Evolutionary conservation across 805 yeast genomes (phyloP), one percentile per base, ranked within the genome.

Genomic region (Wickerhamomyces bisporus): DNA sequence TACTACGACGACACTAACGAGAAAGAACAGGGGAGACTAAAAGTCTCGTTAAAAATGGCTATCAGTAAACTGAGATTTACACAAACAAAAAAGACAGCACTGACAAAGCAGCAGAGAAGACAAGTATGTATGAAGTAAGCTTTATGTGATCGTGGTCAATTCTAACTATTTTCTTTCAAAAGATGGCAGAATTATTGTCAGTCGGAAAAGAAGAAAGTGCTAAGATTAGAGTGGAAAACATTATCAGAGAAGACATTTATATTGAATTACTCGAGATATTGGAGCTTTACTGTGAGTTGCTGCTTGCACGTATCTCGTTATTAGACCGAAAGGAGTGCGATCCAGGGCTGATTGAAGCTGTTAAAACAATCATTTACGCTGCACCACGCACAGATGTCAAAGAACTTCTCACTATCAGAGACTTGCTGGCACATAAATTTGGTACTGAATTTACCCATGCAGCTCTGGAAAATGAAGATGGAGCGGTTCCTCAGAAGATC

Each of bases 131-230:
- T 14, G 7, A 27, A 21, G 24, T n/a, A n/a, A n/a, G n/a, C n/a
- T n/a, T n/a, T n/a, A n/a, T n/a, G n/a, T n/a, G n/a, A n/a, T n/a
- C n/a, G n/a, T n/a, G n/a, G n/a, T n/a, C n/a, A n/a, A n/a, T n/a
- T n/a, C n/a, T n/a, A n/a, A n/a, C n/a, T n/a, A n/a, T n/a, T n/a
- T n/a, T 24, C 8, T 2, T 14, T 4, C 11, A n/a, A 11, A 89
- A 42, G 71, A 69, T 37, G 73, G 94, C 95, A 2, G 88, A 83
- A 34, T 63, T 86, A 10, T 64, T 87, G 36, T 66, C 71, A 8
- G 69, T 66, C 30, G 87, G 86, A 6, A 86, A 85, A 53, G 89
- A 86, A 44, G 79, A 81, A 35, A 84, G 88, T 49, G 96, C 96
- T 10, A 73, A 73, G 39, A 86, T 86, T 40, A 62, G 95, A 35